A percentile compares a stretch with the other conserved stretches of the same genome.
Conservation (phyloP, 2,329 filamentous ascomycete genomes). For the Cercospora beticola region DNA sequence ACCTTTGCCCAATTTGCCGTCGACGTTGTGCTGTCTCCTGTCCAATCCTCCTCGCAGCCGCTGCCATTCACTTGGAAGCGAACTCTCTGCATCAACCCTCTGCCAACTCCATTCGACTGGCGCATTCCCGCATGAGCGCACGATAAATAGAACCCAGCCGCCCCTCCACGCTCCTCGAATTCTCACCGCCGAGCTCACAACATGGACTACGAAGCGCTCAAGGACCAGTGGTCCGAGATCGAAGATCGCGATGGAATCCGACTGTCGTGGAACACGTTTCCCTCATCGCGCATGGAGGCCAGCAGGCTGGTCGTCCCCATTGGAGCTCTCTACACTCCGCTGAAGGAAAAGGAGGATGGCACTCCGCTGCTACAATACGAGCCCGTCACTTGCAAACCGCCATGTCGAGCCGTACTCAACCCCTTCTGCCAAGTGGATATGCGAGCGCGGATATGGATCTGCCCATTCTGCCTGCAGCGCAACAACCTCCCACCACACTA, state of each 20-base stretch:
- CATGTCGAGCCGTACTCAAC: conserved; percentile 93
- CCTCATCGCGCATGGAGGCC: conserved; percentile 85
- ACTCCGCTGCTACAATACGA: conserved; percentile 91
- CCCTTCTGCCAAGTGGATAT: conserved; percentile 92
- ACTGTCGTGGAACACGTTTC: conserved; percentile 98
- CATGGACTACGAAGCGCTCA: conserved; percentile 92
- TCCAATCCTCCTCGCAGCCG: background rate
- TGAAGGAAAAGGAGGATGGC: conserved; percentile 85
- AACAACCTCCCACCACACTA: conserved; percentile 83
- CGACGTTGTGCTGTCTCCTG: background rate
- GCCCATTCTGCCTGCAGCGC: conserved; percentile 80
- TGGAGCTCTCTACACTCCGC: conserved; percentile 88
- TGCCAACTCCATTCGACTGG: background rate
- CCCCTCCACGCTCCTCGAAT: conserved; percentile 14
- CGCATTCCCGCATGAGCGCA: conserved; percentile 18
- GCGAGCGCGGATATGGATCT: conserved; percentile 82
- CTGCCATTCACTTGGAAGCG: background rate
- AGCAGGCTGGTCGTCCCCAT: conserved; percentile 68
- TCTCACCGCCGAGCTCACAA: conserved; percentile 29
- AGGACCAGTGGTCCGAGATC: conserved; percentile 94
- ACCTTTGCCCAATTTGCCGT: conserved; percentile 1
- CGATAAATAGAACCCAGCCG: conserved; percentile 10
- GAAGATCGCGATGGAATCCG: conserved; percentile 96
- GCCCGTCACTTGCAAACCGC: conserved; percentile 93
- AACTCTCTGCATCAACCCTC: background rate